Conservation (phyloP, 352 stramenopile genomes). For the Aphanomyces euteiches region DNA sequence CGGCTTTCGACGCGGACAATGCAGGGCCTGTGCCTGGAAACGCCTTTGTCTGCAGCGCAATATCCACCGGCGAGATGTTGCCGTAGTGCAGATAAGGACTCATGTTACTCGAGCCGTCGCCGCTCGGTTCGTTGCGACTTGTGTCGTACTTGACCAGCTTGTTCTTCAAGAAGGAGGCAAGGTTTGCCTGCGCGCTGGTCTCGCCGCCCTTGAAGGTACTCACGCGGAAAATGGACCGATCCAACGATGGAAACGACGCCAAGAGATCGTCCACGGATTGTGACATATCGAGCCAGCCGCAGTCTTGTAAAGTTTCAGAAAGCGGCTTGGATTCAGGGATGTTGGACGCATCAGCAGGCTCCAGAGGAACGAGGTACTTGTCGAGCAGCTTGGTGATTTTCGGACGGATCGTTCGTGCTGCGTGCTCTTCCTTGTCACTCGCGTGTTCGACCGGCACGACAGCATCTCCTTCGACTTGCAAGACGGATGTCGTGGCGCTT, state of each 20-base stretch:
- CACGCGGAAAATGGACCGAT: constrained; percentile 55
- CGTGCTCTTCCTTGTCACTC: constrained; percentile 93
- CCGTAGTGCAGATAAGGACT: constrained; percentile 94
- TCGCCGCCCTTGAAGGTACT: constrained; percentile 70
- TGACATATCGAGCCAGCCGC: constrained; percentile 46
- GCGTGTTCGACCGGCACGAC: constrained; percentile 93
- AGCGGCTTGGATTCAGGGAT: neutral
- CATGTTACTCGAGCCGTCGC: constrained; percentile 86
- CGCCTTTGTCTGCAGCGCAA: constrained; percentile 43
- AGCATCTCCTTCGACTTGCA: constrained; percentile 97
- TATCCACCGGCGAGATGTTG: constrained; percentile 68
- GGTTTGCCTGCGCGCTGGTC: constrained; percentile 47
- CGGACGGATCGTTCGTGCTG: constrained; percentile 95
- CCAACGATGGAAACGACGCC: constrained; percentile 48
- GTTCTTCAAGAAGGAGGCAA: constrained; percentile 86
- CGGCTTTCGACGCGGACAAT: constrained; percentile 24
- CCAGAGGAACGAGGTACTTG: constrained; percentile 74
- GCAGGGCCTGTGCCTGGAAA: constrained; percentile 17
- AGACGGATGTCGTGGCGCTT: constrained; percentile 50
- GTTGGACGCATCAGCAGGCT: constrained; percentile 19
- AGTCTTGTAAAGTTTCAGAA: neutral
- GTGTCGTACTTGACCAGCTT: constrained; percentile 68
- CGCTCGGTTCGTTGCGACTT: constrained; percentile 95
- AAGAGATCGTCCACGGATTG: constrained; percentile 42
- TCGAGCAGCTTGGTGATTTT: constrained; percentile 93